Evolutionary conservation across 2,329 filamentous ascomycete genomes (phyloP), one percentile per base, ranked within the genome.

Genomic region (Aspergillus sp.): DNA sequence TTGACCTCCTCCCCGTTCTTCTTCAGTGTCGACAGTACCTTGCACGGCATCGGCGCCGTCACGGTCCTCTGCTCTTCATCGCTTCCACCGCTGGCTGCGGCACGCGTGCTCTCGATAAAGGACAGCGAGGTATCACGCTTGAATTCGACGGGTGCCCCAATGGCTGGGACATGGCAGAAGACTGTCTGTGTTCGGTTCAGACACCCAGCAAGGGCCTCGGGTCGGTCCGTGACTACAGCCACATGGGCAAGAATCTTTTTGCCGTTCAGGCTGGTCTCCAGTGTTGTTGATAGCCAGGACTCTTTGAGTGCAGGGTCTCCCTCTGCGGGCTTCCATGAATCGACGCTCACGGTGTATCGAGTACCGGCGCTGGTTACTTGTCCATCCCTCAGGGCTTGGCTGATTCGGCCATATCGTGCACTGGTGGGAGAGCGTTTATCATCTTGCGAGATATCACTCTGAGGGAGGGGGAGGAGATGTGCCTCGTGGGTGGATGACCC

Each of bases 1-100:
- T 69, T 64, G 9, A 75, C 68, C 2, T 64, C 44, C 5, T 72
- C 70, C 2, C 69, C 70, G 41, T 68, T 65, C 33, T 69, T 64
- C 56, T 71, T 74, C 48, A 70, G 45, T 0, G 75, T 58, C 3
- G 59, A 65, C 23, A 76, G 61, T 1, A 75, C 66, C 52, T 73
- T 73, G 53, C 74, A 75, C 5, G 73, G 73, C 73, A 76, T 74
- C 15, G 70, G 70, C 6, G 68, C 69, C 4, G 63, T 67, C 2
- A 66, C 51, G 3, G 57, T 58, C 43, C 60, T 66, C 44, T 60
- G 58, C 40, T 40, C 45, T 15, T 61, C 55, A 0, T 50, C 64
- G 8, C 44, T 35, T 21, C 50, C 3, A 61, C 59, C 43, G 59
- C 62, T 0, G 12, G 56, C 62, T 6, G 50, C 49, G 1, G 58